phyloP scores from a whole-genome alignment of 2,329 filamentous ascomycete species.

The Botrytis byssoidea region DNA sequence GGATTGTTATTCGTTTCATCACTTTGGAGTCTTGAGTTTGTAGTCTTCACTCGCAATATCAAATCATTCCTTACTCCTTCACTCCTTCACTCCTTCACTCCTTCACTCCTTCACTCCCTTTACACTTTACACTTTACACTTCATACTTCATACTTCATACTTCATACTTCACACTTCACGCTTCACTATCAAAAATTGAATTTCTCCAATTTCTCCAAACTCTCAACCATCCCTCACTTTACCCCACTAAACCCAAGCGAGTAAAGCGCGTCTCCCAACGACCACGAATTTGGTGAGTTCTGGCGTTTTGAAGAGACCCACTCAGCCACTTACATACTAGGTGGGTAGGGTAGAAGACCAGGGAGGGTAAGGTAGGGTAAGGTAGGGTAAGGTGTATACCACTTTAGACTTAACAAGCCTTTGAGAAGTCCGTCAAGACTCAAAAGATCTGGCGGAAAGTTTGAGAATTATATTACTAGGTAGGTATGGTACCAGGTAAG shows the following conservation, averaged over 20 bases:
- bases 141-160: not conserved
- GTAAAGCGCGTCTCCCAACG: conserved; percentile 16
- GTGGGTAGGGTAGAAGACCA: too few relatives aligned
- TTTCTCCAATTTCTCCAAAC: not conserved
- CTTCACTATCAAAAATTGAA: not conserved
- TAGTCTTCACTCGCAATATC: not conserved
- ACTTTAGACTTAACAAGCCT: not conserved
- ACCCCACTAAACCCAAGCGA: not conserved
- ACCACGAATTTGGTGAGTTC: conserved; percentile 13
- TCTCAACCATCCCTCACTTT: not conserved
- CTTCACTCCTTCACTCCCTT: too few relatives aligned
- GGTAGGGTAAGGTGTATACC: not conserved
- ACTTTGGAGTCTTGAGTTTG: too few relatives aligned
- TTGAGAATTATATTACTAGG: rapidly evolving
- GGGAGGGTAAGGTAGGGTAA: too few relatives aligned
- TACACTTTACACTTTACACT: too few relatives aligned
- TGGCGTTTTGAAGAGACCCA: not conserved
- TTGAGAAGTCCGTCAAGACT: not conserved
- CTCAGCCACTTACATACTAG: not conserved
- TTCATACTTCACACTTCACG: not conserved
- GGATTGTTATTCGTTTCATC: not conserved
- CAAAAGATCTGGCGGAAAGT: not conserved
- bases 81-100: too few relatives aligned
- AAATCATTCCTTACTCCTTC: too few relatives aligned
- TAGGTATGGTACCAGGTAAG: too few relatives aligned